These are phyloP conservation scores for Agaricus sinodeliciosus DNA, from an alignment of 768 basidiomycete genomes.

Conservation along the genomic window DNA sequence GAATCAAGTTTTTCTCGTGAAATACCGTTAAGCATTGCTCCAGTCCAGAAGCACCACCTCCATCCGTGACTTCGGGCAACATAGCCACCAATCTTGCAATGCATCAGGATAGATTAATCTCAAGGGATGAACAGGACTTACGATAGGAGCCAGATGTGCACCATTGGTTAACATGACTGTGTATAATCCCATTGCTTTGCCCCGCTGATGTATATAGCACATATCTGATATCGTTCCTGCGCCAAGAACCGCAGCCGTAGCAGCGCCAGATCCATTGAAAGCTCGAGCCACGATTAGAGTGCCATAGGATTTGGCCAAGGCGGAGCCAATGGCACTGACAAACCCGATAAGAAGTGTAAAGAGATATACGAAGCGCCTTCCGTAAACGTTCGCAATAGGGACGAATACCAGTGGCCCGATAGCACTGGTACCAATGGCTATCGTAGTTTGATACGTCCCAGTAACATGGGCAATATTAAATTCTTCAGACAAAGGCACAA, in stretches of 20 bases:
- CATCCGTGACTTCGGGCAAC: conserved; percentile 30
- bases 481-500: conserved; percentile 29
- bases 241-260: conserved; percentile 29
- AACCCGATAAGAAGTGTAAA: conserved; percentile 28
- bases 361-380: conserved; percentile 29
- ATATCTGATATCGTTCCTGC: conserved; percentile 33
- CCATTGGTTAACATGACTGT: conserved; percentile 35
- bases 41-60: conserved; percentile 39
- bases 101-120: neutral
- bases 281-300: conserved; percentile 27
- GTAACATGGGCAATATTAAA: conserved; percentile 28
- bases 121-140: conserved; percentile 15
- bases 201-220: conserved; percentile 30
- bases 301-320: conserved; percentile 24
- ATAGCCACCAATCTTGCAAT: conserved; percentile 27
- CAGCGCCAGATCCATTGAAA: conserved; percentile 30
- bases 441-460: conserved; percentile 34
- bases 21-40: conserved; percentile 32
- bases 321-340: conserved; percentile 26
- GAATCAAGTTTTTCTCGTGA: neutral
- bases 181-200: conserved; percentile 37
- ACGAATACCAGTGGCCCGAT: conserved; percentile 31
- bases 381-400: conserved; percentile 35
- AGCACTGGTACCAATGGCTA: conserved; percentile 29
- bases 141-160: conserved; percentile 34